These are phyloP conservation scores for Plasmodium cynomolgi DNA, from an alignment of 169 alveolate species.

Conservation along the genomic window DNA sequence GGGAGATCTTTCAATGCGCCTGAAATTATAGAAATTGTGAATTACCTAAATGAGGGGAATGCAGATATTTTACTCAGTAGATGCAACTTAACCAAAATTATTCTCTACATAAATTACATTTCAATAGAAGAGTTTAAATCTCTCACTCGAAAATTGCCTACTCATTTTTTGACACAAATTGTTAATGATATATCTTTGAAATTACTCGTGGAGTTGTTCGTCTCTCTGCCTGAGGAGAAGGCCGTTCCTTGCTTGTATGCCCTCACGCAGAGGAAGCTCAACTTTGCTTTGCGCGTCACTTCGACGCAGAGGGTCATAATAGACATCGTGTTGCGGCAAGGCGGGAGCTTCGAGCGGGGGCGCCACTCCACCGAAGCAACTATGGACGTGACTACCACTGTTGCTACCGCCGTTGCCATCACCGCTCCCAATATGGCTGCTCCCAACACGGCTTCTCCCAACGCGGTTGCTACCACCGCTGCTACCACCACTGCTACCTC, in stretches of 20 bases:
- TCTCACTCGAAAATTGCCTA: constrained; percentile 22
- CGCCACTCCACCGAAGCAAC: background rate
- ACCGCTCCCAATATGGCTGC: background rate
- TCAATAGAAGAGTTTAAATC: constrained; percentile 27
- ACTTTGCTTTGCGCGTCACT: background rate
- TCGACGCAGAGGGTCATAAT: constrained; percentile 8
- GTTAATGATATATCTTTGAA: constrained; percentile 68
- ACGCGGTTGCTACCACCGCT: background rate
- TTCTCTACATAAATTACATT: constrained; percentile 44
- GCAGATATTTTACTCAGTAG: constrained; percentile 4
- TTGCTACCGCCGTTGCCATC: background rate
- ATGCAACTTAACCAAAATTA: constrained; percentile 14
- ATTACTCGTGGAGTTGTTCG: constrained; percentile 16
- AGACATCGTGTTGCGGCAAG: background rate
- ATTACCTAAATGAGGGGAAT: constrained; percentile 14
- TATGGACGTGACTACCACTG: background rate
- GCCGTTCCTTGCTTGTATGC: constrained; percentile 2
- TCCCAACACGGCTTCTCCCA: too few species aligned
- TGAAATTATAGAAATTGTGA: constrained; percentile 25
- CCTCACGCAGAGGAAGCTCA: constrained; percentile 9
- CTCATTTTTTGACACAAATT: constrained; percentile 26
- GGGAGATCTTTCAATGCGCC: constrained; percentile 26
- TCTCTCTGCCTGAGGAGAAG: constrained; percentile 21
- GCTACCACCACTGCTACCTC: background rate
- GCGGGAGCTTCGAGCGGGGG: background rate